These are phyloP conservation scores for Fusarium nelsonii DNA, from an alignment of 2,329 filamentous ascomycete species.

Conservation along the genomic window DNA sequence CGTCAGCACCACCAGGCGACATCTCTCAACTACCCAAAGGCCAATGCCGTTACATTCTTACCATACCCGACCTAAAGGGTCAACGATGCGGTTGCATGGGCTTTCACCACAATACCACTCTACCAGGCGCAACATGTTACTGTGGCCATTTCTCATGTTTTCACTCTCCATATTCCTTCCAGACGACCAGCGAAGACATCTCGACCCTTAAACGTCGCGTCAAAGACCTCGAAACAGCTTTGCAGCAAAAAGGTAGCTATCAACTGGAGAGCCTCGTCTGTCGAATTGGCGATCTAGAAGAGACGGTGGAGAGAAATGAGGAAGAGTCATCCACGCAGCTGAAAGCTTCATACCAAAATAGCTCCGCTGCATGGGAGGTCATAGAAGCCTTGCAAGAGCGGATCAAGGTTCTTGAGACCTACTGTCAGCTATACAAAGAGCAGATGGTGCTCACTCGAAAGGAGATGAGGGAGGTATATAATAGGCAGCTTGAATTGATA, in stretches of 20 bases:
- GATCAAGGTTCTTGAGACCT: conserved; percentile 12
- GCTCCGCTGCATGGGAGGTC: conserved; percentile 19
- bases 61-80: conserved; percentile 19
- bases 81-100: conserved; percentile 31
- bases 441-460: conserved; percentile 7
- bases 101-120: conserved; percentile 22
- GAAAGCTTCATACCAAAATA: conserved; percentile 24
- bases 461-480: conserved; percentile 14
- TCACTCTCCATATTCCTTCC: conserved; percentile 3
- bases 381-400: conserved; percentile 16
- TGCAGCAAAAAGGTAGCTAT: conserved; percentile 10
- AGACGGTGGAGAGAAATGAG: conserved; percentile 12
- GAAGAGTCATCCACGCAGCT: conserved; percentile 5
- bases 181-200: conserved; percentile 12
- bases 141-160: conserved; percentile 29
- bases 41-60: conserved; percentile 30
- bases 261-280: conserved; percentile 8
- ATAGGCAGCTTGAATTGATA: conserved; percentile 25
- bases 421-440: conserved; percentile 2
- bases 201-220: conserved; percentile 7
- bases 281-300: conserved; percentile 13
- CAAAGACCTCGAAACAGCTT: background rate
- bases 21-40: conserved; percentile 15
- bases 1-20: conserved; percentile 24
- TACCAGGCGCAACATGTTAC: conserved; percentile 20